Evolutionary conservation across 805 yeast genomes (phyloP).

Genomic region (Saccharomycopsis microspora): DNA sequence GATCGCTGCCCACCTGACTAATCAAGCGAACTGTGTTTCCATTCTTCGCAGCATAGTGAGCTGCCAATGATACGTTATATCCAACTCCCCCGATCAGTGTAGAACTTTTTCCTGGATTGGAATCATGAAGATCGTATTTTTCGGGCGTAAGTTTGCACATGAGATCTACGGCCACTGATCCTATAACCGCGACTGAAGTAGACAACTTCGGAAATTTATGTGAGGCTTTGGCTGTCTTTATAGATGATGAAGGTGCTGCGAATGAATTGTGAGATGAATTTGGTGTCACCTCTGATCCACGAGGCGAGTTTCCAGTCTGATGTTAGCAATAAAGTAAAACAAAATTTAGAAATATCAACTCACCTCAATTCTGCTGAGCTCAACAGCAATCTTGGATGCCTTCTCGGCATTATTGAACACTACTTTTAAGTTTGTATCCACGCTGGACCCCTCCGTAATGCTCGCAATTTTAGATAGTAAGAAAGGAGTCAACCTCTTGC

Average conservation of each 20-base stretch:
- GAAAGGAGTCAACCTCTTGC: conserved; percentile 76
- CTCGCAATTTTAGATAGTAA: conserved; percentile 52
- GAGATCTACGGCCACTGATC: conserved; percentile 69
- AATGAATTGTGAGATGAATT: not conserved
- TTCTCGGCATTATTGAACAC: conserved; percentile 65
- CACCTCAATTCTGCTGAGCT: conserved; percentile 30
- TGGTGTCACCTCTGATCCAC: not conserved
- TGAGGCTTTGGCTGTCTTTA: not conserved
- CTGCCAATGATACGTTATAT: conserved; percentile 41
- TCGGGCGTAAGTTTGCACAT: conserved; percentile 36
- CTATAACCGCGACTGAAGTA: conserved; percentile 38
- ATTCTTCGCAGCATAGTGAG: conserved; percentile 4
- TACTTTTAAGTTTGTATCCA: conserved; percentile 59
- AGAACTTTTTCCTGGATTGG: conserved; percentile 55
- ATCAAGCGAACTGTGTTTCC: conserved; percentile 27
- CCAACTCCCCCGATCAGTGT: conserved; percentile 79
- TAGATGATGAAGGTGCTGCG: not conserved
- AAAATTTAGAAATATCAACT: not conserved
- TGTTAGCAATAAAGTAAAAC: not conserved
- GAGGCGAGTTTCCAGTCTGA: not conserved
- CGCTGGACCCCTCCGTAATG: conserved; percentile 60
- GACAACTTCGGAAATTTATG: too few species aligned
- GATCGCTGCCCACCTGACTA: conserved; percentile 52
- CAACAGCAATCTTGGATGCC: conserved; percentile 57
- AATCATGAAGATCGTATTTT: conserved; percentile 35